Evolutionary conservation across 2,329 filamentous ascomycete species (phyloP).

Genomic region (Penicillium freii): DNA sequence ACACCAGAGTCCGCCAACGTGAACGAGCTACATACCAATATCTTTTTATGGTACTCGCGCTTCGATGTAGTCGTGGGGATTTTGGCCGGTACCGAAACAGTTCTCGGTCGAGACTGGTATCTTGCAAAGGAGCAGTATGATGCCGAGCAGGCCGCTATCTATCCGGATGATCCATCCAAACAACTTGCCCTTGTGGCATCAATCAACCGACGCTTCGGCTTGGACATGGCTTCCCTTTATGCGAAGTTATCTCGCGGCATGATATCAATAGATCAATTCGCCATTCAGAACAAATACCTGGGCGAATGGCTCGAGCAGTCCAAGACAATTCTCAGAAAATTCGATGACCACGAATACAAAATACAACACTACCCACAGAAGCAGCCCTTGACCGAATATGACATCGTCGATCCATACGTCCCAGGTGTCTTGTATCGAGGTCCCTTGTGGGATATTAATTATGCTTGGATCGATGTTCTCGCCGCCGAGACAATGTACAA

Average conservation of each 20-base stretch:
- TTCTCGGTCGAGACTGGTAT: constrained; percentile 78
- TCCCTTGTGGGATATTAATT: constrained; percentile 71
- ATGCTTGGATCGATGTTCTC: constrained; percentile 72
- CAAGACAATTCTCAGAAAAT: constrained; percentile 56
- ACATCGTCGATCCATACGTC: constrained; percentile 72
- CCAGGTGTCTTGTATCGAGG: constrained; percentile 68
- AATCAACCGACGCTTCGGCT: constrained; percentile 67
- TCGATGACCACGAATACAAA: constrained; percentile 61
- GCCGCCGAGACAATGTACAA: constrained; percentile 77
- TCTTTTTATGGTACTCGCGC: constrained; percentile 84
- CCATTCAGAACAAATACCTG: constrained; percentile 58
- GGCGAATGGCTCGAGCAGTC: constrained; percentile 44
- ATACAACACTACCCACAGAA: constrained; percentile 63
- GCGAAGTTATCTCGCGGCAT: constrained; percentile 64
- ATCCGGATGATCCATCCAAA: constrained; percentile 63
- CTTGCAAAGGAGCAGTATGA: constrained; percentile 63
- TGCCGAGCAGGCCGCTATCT: constrained; percentile 54
- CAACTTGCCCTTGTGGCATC: constrained; percentile 67
- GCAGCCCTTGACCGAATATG: constrained; percentile 54
- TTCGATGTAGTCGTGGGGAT: constrained; percentile 84
- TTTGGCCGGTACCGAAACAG: constrained; percentile 73
- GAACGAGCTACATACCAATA: constrained; percentile 67
- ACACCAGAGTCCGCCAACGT: constrained; percentile 72
- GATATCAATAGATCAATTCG: constrained; percentile 65
- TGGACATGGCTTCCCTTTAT: constrained; percentile 77